These are phyloP conservation scores for Mycena epipterygia DNA, from an alignment of 768 basidiomycete species.

Conservation along the genomic window DNA sequence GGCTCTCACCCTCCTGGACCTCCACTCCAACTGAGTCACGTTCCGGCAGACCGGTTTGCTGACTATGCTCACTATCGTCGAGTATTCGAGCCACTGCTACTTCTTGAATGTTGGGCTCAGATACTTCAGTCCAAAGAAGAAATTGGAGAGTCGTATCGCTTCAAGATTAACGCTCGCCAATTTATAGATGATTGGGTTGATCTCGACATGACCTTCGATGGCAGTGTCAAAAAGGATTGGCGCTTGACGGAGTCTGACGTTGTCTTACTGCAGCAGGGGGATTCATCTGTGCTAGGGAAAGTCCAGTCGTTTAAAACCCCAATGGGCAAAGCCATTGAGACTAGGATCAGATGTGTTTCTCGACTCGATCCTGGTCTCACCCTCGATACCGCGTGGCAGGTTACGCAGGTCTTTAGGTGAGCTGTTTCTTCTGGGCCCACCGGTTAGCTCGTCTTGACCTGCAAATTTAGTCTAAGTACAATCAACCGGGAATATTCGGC, in stretches of 20 bases:
- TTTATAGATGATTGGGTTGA: constrained; percentile 89
- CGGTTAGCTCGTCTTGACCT: constrained; percentile 11
- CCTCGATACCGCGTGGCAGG: constrained; percentile 75
- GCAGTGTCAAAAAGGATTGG: constrained; percentile 77
- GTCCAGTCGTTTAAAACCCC: constrained; percentile 47
- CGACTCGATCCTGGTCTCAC: constrained; percentile 70
- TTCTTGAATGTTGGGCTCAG: constrained; percentile 94
- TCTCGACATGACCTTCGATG: constrained; percentile 75
- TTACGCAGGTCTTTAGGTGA: constrained; percentile 89
- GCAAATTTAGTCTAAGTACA: constrained; percentile 80
- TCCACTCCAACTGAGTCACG: constrained; percentile 50
- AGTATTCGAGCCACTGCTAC: constrained; percentile 87
- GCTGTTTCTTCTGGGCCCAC: constrained; percentile 32
- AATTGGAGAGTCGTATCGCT: constrained; percentile 62
- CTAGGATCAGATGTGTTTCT: constrained; percentile 28
- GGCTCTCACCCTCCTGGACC: constrained; percentile 74
- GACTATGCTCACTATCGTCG: constrained; percentile 76
- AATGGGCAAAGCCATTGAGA: constrained; percentile 29
- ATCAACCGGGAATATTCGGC: constrained; percentile 94
- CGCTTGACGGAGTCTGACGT: constrained; percentile 86
- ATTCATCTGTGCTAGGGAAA: constrained; percentile 78
- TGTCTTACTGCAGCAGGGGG: constrained; percentile 78
- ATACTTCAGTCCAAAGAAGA: constrained; percentile 84
- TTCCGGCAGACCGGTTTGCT: constrained; percentile 76
- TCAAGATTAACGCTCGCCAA: constrained; percentile 76